A percentile compares a stretch with the other conserved stretches of the same genome.
These are phyloP conservation scores for Apiospora phragmitis DNA, from an alignment of 2,329 filamentous ascomycete genomes.

Conservation along the genomic window DNA sequence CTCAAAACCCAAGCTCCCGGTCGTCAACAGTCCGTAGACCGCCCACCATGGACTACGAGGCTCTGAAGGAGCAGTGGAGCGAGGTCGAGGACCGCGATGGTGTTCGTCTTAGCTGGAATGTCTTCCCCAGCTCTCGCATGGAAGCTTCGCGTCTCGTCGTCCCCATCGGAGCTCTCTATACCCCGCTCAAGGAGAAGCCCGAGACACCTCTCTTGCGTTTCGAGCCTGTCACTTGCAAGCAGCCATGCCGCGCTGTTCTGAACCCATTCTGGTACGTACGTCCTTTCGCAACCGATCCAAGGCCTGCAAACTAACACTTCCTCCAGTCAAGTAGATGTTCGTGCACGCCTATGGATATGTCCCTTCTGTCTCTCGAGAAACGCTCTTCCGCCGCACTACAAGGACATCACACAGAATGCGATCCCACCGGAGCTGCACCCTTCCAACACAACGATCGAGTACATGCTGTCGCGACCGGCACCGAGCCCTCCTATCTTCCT, in stretches of 20 bases:
- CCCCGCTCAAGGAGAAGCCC: slow-evolving; percentile 90
- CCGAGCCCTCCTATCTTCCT: slow-evolving; percentile 84
- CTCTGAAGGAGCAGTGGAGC: slow-evolving; percentile 92
- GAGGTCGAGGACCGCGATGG: slow-evolving; percentile 97
- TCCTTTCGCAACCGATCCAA: neutral
- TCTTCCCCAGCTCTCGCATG: slow-evolving; percentile 97
- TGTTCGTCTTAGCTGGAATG: slow-evolving; percentile 96
- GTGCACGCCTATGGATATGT: slow-evolving; percentile 84
- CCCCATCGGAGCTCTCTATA: slow-evolving; percentile 94
- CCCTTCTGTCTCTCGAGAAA: slow-evolving; percentile 86
- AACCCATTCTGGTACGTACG: slow-evolving; percentile 95
- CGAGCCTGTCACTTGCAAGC: slow-evolving; percentile 95
- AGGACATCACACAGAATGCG: slow-evolving; percentile 81
- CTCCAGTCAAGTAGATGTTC: slow-evolving; percentile 75
- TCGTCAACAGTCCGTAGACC: neutral
- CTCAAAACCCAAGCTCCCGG: neutral
- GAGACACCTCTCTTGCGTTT: slow-evolving; percentile 89
- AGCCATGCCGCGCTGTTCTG: slow-evolving; percentile 90
- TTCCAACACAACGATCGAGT: slow-evolving; percentile 86
- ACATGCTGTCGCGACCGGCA: slow-evolving; percentile 77
- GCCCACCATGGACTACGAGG: slow-evolving; percentile 80
- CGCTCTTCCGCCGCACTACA: slow-evolving; percentile 81
- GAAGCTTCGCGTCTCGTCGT: slow-evolving; percentile 94
- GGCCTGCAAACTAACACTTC: slow-evolving; percentile 18
- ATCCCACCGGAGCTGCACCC: slow-evolving; percentile 83